Evolutionary conservation across 257 asterid genomes (phyloP).

Genomic region (Lantana camara): DNA sequence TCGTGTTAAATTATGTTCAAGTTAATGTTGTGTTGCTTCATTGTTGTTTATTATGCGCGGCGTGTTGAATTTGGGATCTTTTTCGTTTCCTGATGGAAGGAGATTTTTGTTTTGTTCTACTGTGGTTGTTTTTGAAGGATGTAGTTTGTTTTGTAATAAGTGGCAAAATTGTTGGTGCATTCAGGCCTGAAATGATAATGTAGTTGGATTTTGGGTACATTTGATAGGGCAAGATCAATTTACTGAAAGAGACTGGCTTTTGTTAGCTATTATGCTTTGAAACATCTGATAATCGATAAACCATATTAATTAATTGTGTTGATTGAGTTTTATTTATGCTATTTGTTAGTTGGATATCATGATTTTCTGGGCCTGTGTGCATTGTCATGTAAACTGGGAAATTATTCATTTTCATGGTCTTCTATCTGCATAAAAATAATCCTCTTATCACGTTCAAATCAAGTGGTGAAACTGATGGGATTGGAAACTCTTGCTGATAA

Average conservation of each 20-base stretch:
- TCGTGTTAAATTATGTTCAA: background rate
- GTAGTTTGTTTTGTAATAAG: background rate
- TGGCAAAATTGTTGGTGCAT: background rate
- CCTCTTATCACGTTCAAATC: background rate
- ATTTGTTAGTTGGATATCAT: no score
- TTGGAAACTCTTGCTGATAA: background rate
- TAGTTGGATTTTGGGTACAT: slow-evolving; percentile 6
- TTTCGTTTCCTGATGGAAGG: no score
- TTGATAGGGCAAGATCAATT: background rate
- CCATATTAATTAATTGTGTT: no score
- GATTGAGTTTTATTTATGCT: no score
- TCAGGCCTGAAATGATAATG: background rate
- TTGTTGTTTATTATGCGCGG: no score
- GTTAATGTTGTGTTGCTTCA: no score
- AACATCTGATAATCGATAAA: background rate
- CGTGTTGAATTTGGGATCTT: no score
- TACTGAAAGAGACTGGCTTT: background rate
- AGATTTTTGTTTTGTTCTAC: background rate
- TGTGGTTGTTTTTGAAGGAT: background rate
- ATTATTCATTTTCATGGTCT: background rate
- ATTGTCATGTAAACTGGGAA: background rate
- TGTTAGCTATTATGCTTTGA: background rate
- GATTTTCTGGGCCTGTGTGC: background rate
- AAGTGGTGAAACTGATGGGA: background rate
- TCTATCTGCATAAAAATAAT: background rate